A percentile compares a stretch with the other conserved stretches of the same genome.
Conservation (phyloP, 768 basidiomycete genomes). For the Boletus rubescentipes region DNA sequence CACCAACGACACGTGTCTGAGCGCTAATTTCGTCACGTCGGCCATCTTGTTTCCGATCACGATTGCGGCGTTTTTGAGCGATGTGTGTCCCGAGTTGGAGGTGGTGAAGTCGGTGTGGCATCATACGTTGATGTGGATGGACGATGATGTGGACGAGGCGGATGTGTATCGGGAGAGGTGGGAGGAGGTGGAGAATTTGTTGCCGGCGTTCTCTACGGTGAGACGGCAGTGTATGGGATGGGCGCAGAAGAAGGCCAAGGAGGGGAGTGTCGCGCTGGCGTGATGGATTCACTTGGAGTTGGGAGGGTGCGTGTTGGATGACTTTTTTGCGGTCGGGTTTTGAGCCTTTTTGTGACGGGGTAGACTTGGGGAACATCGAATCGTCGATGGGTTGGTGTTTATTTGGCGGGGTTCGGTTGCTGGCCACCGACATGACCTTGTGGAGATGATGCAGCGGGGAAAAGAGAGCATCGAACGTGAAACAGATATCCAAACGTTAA, state of each 20-base stretch:
- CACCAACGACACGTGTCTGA: slow-evolving; percentile 3
- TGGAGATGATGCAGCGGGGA: no score
- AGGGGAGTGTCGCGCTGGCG: not conserved
- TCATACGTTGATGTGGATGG: not conserved
- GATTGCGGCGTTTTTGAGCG: slow-evolving; percentile 28
- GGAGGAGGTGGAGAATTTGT: slow-evolving; percentile 22
- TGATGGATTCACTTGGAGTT: not conserved
- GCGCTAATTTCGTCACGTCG: slow-evolving; percentile 23
- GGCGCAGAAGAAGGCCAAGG: not conserved
- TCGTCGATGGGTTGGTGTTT: not conserved
- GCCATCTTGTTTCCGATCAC: slow-evolving; percentile 15
- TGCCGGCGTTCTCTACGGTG: slow-evolving; percentile 24
- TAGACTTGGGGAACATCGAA: not conserved
- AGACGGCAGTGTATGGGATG: slow-evolving; percentile 18
- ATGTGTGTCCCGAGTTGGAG: slow-evolving; percentile 21
- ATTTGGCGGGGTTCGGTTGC: no score
- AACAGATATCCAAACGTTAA: no score
- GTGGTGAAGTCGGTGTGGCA: slow-evolving; percentile 16
- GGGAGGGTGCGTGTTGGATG: not conserved
- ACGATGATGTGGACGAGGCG: slow-evolving; percentile 9
- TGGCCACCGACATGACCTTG: no score
- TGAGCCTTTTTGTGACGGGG: not conserved
- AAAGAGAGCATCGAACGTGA: no score
- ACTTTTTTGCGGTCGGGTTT: not conserved
- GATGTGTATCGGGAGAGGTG: slow-evolving; percentile 15